These are phyloP conservation scores for Ampelomyces quisqualis DNA, from an alignment of 2,329 filamentous ascomycete genomes.

Conservation along the genomic window DNA sequence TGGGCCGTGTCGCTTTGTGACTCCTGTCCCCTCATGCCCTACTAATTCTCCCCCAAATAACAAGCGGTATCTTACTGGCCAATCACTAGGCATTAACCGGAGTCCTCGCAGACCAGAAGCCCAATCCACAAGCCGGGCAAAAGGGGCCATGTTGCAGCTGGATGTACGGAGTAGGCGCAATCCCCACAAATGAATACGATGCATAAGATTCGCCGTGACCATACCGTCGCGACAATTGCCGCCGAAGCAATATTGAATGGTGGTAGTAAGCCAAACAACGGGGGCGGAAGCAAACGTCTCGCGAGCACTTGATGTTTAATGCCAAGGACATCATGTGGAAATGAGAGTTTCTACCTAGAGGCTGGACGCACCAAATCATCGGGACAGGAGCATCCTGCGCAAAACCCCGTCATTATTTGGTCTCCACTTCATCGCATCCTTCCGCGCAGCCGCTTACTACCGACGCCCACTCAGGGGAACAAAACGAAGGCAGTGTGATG, in stretches of 20 bases:
- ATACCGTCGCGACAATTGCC: neutral
- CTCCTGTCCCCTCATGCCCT: too few species aligned
- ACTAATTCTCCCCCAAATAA: too few species aligned
- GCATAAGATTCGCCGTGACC: neutral
- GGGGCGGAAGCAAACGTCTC: neutral
- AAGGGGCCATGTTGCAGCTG: neutral
- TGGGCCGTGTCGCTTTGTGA: neutral
- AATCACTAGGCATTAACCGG: too few species aligned
- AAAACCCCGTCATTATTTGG: constrained; percentile 1
- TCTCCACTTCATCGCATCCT: too few species aligned
- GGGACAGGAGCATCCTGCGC: neutral
- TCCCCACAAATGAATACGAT: neutral
- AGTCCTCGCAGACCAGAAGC: too few species aligned
- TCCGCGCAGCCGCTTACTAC: too few species aligned
- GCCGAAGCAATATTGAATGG: neutral
- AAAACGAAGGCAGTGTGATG: too few species aligned
- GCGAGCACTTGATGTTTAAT: constrained; percentile 1
- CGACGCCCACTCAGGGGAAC: too few species aligned
- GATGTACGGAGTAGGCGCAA: neutral
- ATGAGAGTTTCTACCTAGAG: constrained; percentile 8
- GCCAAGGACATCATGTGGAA: constrained; percentile 10
- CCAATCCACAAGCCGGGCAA: too few species aligned
- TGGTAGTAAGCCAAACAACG: neutral
- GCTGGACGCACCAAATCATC: constrained; percentile 4
- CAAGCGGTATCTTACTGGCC: too few species aligned